Percentiles rank a stretch among this genome's conserved stretches.
Conservation (phyloP, 2,329 filamentous ascomycete genomes). For the Botrytis deweyae region DNA sequence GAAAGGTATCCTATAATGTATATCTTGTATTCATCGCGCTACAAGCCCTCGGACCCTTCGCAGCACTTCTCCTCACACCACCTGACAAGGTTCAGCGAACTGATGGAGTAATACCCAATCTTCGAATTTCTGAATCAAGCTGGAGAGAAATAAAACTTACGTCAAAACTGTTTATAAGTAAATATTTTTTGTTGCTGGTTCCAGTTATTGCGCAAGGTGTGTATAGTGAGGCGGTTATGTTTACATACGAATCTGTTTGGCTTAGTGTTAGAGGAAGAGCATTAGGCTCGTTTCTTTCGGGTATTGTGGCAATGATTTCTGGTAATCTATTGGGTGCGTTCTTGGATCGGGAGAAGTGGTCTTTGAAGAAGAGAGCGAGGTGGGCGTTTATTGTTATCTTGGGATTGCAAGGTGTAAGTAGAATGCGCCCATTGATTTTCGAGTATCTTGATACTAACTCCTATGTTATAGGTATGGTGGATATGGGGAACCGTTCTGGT, state of each 20-base stretch:
- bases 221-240: slow-evolving; percentile 70
- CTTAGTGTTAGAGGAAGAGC: slow-evolving; percentile 69
- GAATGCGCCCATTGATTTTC: background rate
- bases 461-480: slow-evolving; percentile 54
- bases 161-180: slow-evolving; percentile 57
- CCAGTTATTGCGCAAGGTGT: slow-evolving; percentile 70
- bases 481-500: slow-evolving; percentile 67
- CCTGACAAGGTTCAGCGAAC: slow-evolving; percentile 63
- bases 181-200: slow-evolving; percentile 62
- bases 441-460: background rate
- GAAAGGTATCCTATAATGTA: slow-evolving; percentile 67
- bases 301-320: slow-evolving; percentile 62
- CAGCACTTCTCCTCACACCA: slow-evolving; percentile 59
- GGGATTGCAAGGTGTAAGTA: slow-evolving; percentile 54
- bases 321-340: slow-evolving; percentile 62
- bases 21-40: slow-evolving; percentile 70
- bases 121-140: slow-evolving; percentile 56
- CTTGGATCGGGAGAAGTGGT: slow-evolving; percentile 31
- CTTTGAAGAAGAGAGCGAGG: slow-evolving; percentile 34
- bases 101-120: slow-evolving; percentile 61
- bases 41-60: slow-evolving; percentile 64
- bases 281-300: slow-evolving; percentile 68
- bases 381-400: slow-evolving; percentile 36
- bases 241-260: slow-evolving; percentile 67
- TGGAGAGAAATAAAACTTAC: slow-evolving; percentile 61